These are phyloP conservation scores for Cubamyces sp. DNA, from an alignment of 768 basidiomycete species.

Conservation along the genomic window DNA sequence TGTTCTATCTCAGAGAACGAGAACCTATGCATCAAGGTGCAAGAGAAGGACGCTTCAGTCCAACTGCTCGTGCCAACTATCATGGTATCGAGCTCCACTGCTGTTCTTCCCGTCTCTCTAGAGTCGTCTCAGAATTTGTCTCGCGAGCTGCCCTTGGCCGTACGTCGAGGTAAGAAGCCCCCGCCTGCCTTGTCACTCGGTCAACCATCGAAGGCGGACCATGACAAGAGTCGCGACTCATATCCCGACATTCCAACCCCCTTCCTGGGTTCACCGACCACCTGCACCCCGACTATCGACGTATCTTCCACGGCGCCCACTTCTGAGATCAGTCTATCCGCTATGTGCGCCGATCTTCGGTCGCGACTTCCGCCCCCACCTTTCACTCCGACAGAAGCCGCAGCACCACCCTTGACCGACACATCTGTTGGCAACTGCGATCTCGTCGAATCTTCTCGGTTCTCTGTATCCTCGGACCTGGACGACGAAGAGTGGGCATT, in stretches of 20 bases:
- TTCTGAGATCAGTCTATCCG: constrained; percentile 37
- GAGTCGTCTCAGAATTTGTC: constrained; percentile 34
- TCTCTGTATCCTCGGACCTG: constrained; percentile 2
- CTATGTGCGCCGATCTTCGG: constrained; percentile 42
- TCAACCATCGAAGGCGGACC: neutral
- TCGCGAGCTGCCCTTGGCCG: constrained; percentile 37
- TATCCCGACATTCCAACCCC: constrained; percentile 50
- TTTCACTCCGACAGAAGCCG: constrained; percentile 25
- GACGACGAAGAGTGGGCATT: constrained; percentile 43
- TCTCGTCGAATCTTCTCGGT: constrained; percentile 5
- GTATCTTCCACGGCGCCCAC: constrained; percentile 6
- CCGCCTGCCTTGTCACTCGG: constrained; percentile 36
- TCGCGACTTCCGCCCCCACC: constrained; percentile 36
- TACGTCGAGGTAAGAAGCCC: constrained; percentile 43
- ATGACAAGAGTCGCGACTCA: constrained; percentile 23
- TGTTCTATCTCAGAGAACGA: neutral
- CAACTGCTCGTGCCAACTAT: constrained; percentile 34
- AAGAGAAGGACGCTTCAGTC: neutral
- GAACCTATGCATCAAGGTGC: neutral
- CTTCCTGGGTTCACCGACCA: constrained; percentile 43
- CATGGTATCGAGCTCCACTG: constrained; percentile 39
- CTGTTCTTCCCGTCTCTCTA: constrained; percentile 31
- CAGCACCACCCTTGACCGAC: neutral
- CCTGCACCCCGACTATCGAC: constrained; percentile 37
- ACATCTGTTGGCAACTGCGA: neutral